Base-by-base conservation (phyloP, 331 rosid species). In the Pyracantha coccinea region DNA sequence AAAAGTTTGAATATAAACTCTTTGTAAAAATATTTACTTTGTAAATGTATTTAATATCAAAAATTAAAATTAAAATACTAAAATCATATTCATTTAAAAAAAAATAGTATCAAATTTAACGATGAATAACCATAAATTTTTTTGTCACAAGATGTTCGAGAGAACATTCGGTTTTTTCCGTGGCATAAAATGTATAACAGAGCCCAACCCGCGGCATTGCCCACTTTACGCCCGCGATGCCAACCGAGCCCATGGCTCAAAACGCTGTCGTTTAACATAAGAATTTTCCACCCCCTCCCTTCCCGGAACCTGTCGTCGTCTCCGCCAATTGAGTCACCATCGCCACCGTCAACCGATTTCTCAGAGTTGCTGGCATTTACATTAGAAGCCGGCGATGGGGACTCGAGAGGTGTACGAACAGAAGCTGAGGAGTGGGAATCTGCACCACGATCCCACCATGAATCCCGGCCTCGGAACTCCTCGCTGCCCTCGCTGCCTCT, bases 401-500 rank as follows among this genome's bases (percentile, higher is more conserved):
- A 91, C 96, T 3, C 69, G 98, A 74, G 92, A 91, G 55, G 97
- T 91, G 0, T 91, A 91, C 60, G 93, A 88, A 82, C 86, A 91
- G 88, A 93, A 86, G 86, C 85, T 91, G 9, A 82, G 84, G 73
- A 89, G 58, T 2, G 96, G 93, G 13, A 89, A 89, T 83, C 86
- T 89, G 47, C 79, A 87, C 74, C 90, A 87, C 66, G 96, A 89
- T 41, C 94, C 97, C 28, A 93, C 98, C 67, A 81, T 93, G 45
- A 89, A 89, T 72, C 94, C 96, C 2, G 94, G 98, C 60, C 97
- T 91, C 4, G 93, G 98, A 61, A 68, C 87, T 2, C 74, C 91
- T 25, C 91, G 96, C 25, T 93, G 97, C 78, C 97, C 98, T 75
- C 96, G 98, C 25, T 88, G 98, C 71, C 93, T 93, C 68, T 88